These are phyloP conservation scores for Berkeleyomyces basicola DNA, from an alignment of 2,329 filamentous ascomycete genomes.

Conservation along the genomic window DNA sequence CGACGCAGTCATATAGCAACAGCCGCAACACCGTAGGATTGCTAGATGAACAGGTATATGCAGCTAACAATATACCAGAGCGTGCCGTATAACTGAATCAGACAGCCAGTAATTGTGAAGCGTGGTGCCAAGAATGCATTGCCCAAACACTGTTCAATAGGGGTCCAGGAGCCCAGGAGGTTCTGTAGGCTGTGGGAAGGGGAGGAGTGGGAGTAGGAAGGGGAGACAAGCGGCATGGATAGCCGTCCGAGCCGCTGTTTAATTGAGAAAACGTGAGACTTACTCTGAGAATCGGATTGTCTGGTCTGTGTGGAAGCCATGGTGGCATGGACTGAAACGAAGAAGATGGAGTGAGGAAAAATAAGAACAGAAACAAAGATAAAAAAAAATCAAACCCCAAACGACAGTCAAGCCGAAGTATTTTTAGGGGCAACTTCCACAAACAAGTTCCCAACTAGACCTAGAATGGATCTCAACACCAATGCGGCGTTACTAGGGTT, in stretches of 20 bases:
- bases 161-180: constrained; percentile 1
- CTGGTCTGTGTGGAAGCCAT: constrained; percentile 5
- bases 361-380: neutral
- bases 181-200: neutral
- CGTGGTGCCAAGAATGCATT: constrained; percentile 5
- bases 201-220: neutral
- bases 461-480: neutral
- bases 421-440: neutral
- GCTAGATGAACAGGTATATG: neutral
- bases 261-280: constrained; percentile 6
- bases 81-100: neutral
- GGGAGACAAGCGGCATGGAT: constrained; percentile 9
- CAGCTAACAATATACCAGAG: neutral
- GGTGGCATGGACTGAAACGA: constrained; percentile 1
- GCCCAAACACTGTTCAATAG: neutral
- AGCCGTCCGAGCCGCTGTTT: constrained; percentile 4
- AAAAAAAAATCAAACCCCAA: neutral
- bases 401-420: neutral
- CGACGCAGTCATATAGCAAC: neutral
- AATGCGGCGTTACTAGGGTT: constrained; percentile 3
- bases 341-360: neutral
- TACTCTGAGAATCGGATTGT: constrained; percentile 11
- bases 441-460: neutral
- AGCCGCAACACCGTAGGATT: neutral
- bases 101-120: constrained; percentile 4